Evolutionary conservation across 768 basidiomycete species (phyloP).

Genomic region (Boletus vinaceobasis): DNA sequence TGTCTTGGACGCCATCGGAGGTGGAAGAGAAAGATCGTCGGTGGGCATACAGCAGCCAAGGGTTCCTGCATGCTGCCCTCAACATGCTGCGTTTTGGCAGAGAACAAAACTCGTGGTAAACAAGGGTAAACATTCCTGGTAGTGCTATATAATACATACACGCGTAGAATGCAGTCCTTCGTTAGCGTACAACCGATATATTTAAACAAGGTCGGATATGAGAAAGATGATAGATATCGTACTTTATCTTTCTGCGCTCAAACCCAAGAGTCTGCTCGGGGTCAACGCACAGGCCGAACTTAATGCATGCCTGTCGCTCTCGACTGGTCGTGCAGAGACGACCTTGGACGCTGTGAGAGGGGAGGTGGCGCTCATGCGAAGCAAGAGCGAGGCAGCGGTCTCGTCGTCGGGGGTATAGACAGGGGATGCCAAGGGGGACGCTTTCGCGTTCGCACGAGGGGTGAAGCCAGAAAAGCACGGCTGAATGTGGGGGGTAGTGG

Average conservation of each 20-base stretch:
- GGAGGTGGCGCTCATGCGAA: constrained; percentile 51
- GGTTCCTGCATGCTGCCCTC: background rate
- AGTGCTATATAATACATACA: constrained; percentile 7
- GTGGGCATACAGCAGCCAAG: background rate
- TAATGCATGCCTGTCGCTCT: background rate
- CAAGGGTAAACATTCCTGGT: constrained; percentile 3
- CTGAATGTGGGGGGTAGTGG: constrained; percentile 9
- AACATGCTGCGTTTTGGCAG: constrained; percentile 7
- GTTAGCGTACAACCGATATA: background rate
- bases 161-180: background rate
- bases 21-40: background rate
- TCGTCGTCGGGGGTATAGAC: constrained; percentile 57
- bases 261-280: constrained; percentile 24
- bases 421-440: constrained; percentile 24
- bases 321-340: background rate
- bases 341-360: background rate
- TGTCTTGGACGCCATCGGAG: background rate
- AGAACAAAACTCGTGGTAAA: constrained; percentile 1
- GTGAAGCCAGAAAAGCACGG: constrained; percentile 23
- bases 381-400: constrained; percentile 60
- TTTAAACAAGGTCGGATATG: background rate
- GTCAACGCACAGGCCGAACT: constrained; percentile 19
- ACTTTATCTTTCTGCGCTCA: constrained; percentile 13
- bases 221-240: background rate
- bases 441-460: constrained; percentile 15